Evolutionary conservation across 805 yeast genomes (phyloP).

Genomic region (Ogataea nakhonphanomensis): DNA sequence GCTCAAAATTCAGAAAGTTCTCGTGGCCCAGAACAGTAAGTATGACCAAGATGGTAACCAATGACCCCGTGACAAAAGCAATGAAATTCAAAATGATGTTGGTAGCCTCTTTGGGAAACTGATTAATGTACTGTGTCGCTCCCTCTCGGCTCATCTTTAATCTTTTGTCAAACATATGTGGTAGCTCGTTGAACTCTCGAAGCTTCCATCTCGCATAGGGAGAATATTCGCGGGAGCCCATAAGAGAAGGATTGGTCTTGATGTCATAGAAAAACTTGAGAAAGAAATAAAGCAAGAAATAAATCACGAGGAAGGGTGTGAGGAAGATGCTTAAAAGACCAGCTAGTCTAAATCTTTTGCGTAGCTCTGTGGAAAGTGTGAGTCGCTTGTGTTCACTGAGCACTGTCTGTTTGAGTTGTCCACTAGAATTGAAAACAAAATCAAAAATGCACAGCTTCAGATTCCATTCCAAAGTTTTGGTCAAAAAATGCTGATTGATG

Average conservation of each 20-base stretch:
- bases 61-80: conserved; percentile 80
- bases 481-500: conserved; percentile 42
- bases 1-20: conserved; percentile 82
- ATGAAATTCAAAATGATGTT: conserved; percentile 55
- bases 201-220: conserved; percentile 95
- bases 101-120: conserved; percentile 80
- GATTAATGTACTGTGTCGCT: conserved; percentile 81
- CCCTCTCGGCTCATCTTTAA: conserved; percentile 72
- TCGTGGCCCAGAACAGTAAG: conserved; percentile 83
- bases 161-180: conserved; percentile 81
- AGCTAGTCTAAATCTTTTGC: conserved; percentile 79
- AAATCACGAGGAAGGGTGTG: conserved; percentile 82
- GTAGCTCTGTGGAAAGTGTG: conserved; percentile 62
- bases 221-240: conserved; percentile 84
- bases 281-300: conserved; percentile 79
- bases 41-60: conserved; percentile 82
- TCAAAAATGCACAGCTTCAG: conserved; percentile 83
- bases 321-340: conserved; percentile 78
- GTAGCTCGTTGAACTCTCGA: conserved; percentile 89
- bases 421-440: conserved; percentile 76
- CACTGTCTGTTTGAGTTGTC: conserved; percentile 71
- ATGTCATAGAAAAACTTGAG: conserved; percentile 91
- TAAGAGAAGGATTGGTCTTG: conserved; percentile 78
- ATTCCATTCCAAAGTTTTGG: conserved; percentile 94
- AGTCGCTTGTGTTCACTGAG: conserved; percentile 69